Evolutionary conservation across 805 yeast species (phyloP), one percentile per base, ranked within the genome.

Genomic region (Candida tammaniensis): DNA sequence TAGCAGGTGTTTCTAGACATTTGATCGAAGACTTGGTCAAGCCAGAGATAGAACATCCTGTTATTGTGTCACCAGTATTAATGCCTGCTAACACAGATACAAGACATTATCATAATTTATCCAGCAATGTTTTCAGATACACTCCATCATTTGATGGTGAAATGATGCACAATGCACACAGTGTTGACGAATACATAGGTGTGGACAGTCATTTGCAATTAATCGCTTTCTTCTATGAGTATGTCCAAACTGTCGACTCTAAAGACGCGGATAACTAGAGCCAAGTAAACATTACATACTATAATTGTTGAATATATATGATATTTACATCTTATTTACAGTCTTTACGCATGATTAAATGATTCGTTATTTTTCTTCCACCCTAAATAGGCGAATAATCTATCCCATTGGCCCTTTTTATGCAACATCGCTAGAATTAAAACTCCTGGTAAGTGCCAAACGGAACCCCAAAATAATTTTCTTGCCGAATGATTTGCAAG

Each of bases 351-450:
- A 14, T 26, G 14, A 17, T 26, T 26, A 17, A 26, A 26, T 10
- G 18, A 8, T 7, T 26, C 7, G 10, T 7, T 8, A 26, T 26
- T 10, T 7, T 17, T 27, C 5, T 20, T n/a, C n/a, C n/a, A 24
- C 3, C 55, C 63, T 27, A 64, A 34, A 39, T 61, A 61, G n/a
- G 32, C 34, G 35, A 62, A 59, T 20, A 64, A 35, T 26, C 68
- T 57, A 53, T 88, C 95, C 97, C 97, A 91, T 55, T 88, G 87
- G 5, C 96, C 96, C 55, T 82, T 82, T 61, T 93, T 93, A 59
- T 93, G 98, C 33, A 93, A 57, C 88, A 93, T 91, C 1, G 98
- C 97, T 40, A 93, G 64, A 13, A 88, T 82, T 35, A 93, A 64
- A 11, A 94, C 82, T 0, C 84, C 89, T 0, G 99, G 98, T 29